These are phyloP conservation scores for Peronospora destructor DNA, from an alignment of 352 stramenopile genomes.

Conservation along the genomic window DNA sequence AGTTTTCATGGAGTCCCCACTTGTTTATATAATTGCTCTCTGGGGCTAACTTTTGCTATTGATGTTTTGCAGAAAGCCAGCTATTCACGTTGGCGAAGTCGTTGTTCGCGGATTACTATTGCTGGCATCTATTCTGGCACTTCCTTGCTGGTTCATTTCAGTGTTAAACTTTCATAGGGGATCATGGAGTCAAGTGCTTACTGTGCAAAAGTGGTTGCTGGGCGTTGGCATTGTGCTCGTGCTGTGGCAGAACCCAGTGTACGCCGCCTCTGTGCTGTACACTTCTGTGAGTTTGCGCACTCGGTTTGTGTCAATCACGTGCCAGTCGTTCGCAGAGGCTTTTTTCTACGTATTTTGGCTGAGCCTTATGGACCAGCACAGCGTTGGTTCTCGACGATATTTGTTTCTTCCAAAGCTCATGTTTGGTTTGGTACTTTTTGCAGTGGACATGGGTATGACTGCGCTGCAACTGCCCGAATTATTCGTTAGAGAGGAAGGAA, in stretches of 20 bases:
- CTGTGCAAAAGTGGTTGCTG: conserved; percentile 68
- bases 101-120: conserved; percentile 55
- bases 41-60: conserved; percentile 3
- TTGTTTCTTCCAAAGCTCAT: conserved; percentile 26
- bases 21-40: not conserved
- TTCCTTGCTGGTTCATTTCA: conserved; percentile 69
- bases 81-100: conserved; percentile 62
- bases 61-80: conserved; percentile 46
- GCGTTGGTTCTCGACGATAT: conserved; percentile 24
- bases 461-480: conserved; percentile 57
- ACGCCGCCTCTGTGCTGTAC: conserved; percentile 53
- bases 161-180: conserved; percentile 48
- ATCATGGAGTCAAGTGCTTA: conserved; percentile 46
- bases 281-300: conserved; percentile 48
- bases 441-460: conserved; percentile 52
- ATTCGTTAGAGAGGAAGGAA: conserved; percentile 20
- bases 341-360: conserved; percentile 81
- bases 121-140: conserved; percentile 44
- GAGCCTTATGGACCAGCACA: conserved; percentile 71
- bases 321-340: conserved; percentile 60
- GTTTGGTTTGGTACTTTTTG: conserved; percentile 36
- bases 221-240: conserved; percentile 61
- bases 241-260: conserved; percentile 82
- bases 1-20: not conserved
- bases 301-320: conserved; percentile 56